A percentile compares a stretch with the other conserved stretches of the same genome.
Evolutionary conservation across 1,284 basidiomycete species (phyloP).

Genomic region (Puccinia horiana): DNA sequence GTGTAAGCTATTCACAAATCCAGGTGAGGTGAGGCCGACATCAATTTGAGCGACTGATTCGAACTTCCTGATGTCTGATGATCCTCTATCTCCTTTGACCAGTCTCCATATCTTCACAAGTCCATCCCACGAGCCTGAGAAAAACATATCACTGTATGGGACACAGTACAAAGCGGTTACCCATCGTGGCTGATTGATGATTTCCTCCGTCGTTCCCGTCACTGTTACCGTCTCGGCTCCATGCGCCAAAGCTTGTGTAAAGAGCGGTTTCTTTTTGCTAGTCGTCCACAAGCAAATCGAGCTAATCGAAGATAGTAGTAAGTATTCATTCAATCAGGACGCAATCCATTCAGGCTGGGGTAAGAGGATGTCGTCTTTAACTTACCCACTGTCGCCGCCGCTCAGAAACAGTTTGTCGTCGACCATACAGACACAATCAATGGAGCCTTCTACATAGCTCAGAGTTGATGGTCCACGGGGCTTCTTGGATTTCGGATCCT

Average conservation of each 20-base stretch:
- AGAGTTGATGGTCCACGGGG: slow-evolving; percentile 60
- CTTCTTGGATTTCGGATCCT: slow-evolving; percentile 54
- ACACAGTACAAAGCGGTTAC: slow-evolving; percentile 80
- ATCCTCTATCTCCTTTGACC: slow-evolving; percentile 64
- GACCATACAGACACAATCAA: slow-evolving; percentile 90
- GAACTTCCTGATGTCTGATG: slow-evolving; percentile 32
- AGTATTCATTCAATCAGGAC: background rate
- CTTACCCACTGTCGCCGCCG: slow-evolving; percentile 91
- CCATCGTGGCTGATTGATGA: slow-evolving; percentile 76
- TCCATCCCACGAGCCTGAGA: slow-evolving; percentile 91
- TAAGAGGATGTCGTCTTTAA: slow-evolving; percentile 49
- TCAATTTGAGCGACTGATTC: slow-evolving; percentile 69
- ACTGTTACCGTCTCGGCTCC: slow-evolving; percentile 70
- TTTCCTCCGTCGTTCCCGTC: slow-evolving; percentile 72
- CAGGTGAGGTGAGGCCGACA: slow-evolving; percentile 66
- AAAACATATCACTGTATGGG: slow-evolving; percentile 87
- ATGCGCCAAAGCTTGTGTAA: slow-evolving; percentile 79
- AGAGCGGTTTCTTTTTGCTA: slow-evolving; percentile 94
- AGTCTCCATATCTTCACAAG: slow-evolving; percentile 84
- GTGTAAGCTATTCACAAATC: slow-evolving; percentile 88
- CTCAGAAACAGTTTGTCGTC: slow-evolving; percentile 89
- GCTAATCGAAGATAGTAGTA: slow-evolving; percentile 61
- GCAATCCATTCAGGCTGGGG: background rate
- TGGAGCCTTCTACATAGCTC: slow-evolving; percentile 80
- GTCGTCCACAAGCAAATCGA: slow-evolving; percentile 88